A percentile compares a stretch with the other conserved stretches of the same genome.
Conservation (phyloP, 2,329 filamentous ascomycete genomes). For the Microdochium bolleyi region DNA sequence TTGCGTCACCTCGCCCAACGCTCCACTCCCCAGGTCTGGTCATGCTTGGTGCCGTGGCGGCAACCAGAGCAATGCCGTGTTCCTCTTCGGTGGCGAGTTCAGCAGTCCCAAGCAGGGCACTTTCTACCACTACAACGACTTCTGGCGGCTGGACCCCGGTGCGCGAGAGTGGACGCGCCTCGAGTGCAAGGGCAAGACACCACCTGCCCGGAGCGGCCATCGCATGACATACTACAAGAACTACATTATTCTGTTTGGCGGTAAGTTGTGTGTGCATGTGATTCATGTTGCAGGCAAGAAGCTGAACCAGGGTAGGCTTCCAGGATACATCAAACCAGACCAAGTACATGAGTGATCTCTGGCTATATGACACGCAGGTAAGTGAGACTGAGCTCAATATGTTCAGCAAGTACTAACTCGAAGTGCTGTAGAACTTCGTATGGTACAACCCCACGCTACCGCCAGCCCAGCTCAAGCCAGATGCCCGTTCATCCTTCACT, state of each 20-base stretch:
- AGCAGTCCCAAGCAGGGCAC: conserved; percentile 92
- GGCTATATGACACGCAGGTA: conserved; percentile 78
- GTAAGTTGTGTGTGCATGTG: conserved; percentile 8
- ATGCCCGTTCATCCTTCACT: conserved; percentile 85
- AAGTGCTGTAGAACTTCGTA: conserved; percentile 52
- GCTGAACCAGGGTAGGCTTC: conserved; percentile 46
- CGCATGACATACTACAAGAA: conserved; percentile 97
- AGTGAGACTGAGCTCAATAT: background rate
- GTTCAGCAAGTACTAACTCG: conserved; percentile 6
- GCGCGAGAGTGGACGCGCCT: conserved; percentile 86
- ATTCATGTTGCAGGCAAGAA: no score
- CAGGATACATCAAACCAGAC: conserved; percentile 95
- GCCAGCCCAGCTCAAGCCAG: conserved; percentile 76
- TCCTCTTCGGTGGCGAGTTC: conserved; percentile 94
- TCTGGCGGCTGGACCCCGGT: conserved; percentile 83
- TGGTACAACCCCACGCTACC: conserved; percentile 76
- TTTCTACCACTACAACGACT: conserved; percentile 99
- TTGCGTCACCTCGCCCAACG: conserved; percentile 82
- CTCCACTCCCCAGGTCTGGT: conserved; percentile 80
- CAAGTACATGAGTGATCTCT: conserved; percentile 87
- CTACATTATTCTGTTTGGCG: conserved; percentile 91
- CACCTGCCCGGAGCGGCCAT: conserved; percentile 82
- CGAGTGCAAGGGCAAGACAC: conserved; percentile 69
- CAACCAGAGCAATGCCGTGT: conserved; percentile 72
- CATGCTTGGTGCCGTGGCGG: conserved; percentile 92